Base-by-base conservation (phyloP, 1,284 basidiomycete genomes). In the Pseudozyma sp. region DNA sequence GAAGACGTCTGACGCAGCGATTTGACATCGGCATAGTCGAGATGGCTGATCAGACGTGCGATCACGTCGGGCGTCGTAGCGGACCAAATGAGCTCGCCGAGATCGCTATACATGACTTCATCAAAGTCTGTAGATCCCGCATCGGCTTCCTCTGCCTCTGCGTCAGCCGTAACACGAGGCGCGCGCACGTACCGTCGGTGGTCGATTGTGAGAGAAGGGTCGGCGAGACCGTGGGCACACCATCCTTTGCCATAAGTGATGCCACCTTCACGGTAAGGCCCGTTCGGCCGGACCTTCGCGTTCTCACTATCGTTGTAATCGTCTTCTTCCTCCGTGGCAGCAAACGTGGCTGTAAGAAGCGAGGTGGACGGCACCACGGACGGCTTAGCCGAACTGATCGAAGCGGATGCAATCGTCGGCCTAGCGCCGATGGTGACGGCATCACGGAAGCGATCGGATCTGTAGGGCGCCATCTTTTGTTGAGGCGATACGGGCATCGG, bases 21-120 rank as follows among this genome's bases (percentile, higher is more conserved):
- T 35, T 80, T 81, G 56, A 84, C 58, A 19, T 84, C 81, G 17
- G 64, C 59, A n/a, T 78, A 71, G 58, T 82, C 80, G 49, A 84
- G 70, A 43, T 63, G 50, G 39, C 51, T 55, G 35, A 82, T 57
- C 29, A 83, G 61, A 0, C 74, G 65, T 1, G 61, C 59, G 34
- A 79, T 67, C 16, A 81, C 75, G 37, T 78, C 73, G 0, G 76
- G 68, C 10, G 79, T 77, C 13, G 80, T 78, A 8, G 67, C 64
- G 0, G 77, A 74, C 66, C 69, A 81, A 45, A 80, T 65, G 37
- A 73, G 73, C 60, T 78, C 80, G 50, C 64, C 67, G n/a, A 80
- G 70, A 45, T 78, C 78, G 57, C 52, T 66, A 59, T 74, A 77
- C 56, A 71, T 66, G 42, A 69, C 64, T 50, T 73, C 63, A 37